Base-by-base conservation (phyloP, 2,329 filamentous ascomycete species). In the Niveomyces coronatus region DNA sequence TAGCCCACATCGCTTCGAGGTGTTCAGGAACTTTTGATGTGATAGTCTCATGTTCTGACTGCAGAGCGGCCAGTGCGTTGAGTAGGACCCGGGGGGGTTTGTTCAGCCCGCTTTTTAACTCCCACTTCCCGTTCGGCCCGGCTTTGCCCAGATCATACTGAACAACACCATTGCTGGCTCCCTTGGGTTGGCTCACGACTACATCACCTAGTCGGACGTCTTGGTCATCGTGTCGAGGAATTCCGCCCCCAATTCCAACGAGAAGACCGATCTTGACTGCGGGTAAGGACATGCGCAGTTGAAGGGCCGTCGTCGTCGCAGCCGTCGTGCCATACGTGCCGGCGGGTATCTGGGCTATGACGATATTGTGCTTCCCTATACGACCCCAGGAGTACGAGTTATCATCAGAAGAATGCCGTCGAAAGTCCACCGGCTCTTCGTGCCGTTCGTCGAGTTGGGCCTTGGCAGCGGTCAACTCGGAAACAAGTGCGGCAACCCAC, bases 131-230 rank as follows among this genome's bases (percentile, higher is more conserved):
- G 6, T 24, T 20, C 0, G 28, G 2, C 7, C 28, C 40, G 1
- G 41, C 41, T 18, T 53, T 55, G 0, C 41, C 42, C 1, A 50
- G 9, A 13, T 55, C 49, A n/a, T 52, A 52, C 13, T 56, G 49
- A 2, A 47, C 16, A 0, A 53, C 48, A 0, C 53, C 53, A 0
- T 49, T 43, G 0, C 6, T 46, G 0, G 15, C 37, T 3, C 41
- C 46, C 1, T 41, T 11, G 0, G 52, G 50, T 1, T 44, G 35
- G 24, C 53, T 51, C 0, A 57, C 47, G 1, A 54, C 49, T 3
- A 56, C 22, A 7, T 55, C 54, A 0, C 54, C 52, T 0, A 56
- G 45, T 1, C 51, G 49, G 9, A 55, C 44, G 8, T 55, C 53
- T 2, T 39, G 32, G 6, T 39, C 42, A 0, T 8, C 9, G 1